These are phyloP conservation scores for Castanopsis chinensis DNA, from an alignment of 306 rosid genomes.

Conservation along the genomic window DNA sequence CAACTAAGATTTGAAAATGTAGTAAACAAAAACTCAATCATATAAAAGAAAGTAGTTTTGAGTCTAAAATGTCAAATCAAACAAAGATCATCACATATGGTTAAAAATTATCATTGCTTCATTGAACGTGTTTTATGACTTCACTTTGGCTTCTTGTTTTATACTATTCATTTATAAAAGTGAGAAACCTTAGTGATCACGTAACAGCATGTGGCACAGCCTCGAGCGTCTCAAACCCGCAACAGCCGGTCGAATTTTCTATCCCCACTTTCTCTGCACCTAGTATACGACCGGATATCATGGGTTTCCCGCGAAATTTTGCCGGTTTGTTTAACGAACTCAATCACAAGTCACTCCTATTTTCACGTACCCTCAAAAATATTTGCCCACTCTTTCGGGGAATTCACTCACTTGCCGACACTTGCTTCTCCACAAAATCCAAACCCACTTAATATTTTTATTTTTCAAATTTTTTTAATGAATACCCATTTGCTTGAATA, in stretches of 20 bases:
- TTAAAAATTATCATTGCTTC: background rate
- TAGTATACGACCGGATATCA: conserved; percentile 32
- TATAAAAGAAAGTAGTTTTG: no score
- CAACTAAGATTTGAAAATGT: no score
- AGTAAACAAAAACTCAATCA: no score
- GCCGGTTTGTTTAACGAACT: conserved; percentile 30
- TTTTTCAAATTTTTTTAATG: background rate
- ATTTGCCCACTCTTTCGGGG: conserved; percentile 31
- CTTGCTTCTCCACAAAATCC: conserved; percentile 31
- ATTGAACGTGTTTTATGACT: background rate
- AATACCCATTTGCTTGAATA: conserved; percentile 7
- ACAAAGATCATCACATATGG: no score
- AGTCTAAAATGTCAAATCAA: no score
- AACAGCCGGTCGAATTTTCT: conserved; percentile 30
- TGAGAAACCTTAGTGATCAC: background rate
- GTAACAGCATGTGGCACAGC: conserved; percentile 1
- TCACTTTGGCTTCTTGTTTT: background rate
- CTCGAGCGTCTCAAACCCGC: conserved; percentile 32
- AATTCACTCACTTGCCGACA: conserved; percentile 46
- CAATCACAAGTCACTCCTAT: background rate
- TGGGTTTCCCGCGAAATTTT: conserved; percentile 58
- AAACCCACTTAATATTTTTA: background rate
- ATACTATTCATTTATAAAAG: background rate
- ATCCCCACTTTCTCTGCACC: conserved; percentile 8
- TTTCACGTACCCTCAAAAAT: background rate